phyloP scores from a whole-genome alignment of 805 yeast genomes.

The Myxozyma kluyveri region DNA sequence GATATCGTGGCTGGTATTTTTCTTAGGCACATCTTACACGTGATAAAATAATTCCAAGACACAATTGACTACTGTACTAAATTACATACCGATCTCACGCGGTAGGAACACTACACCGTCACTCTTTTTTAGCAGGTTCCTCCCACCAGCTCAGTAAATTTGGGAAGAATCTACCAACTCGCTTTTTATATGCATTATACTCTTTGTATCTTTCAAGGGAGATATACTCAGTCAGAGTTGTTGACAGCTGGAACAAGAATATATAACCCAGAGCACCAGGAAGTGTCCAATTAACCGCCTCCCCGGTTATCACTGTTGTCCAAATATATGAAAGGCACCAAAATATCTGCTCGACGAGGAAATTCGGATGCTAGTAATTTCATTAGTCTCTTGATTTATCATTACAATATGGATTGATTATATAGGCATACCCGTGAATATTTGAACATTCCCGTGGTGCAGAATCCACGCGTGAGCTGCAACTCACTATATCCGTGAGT shows the following conservation, averaged over 20 bases:
- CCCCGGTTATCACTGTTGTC: slow-evolving; percentile 9
- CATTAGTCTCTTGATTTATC: not conserved
- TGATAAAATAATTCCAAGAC: too few relatives aligned
- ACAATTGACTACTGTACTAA: too few relatives aligned
- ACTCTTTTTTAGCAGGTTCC: slow-evolving; percentile 13
- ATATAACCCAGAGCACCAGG: slow-evolving; percentile 22
- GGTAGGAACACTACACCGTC: too few relatives aligned
- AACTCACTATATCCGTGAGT: slow-evolving; percentile 13
- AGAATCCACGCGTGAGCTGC: slow-evolving; percentile 24
- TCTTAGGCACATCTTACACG: too few relatives aligned
- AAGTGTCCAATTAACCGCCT: slow-evolving; percentile 20
- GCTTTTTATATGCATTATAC: slow-evolving; percentile 16
- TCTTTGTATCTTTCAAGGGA: slow-evolving; percentile 19
- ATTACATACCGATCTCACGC: too few relatives aligned
- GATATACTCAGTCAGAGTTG: slow-evolving; percentile 22
- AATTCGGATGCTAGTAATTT: slow-evolving; percentile 17
- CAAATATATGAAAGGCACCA: slow-evolving; percentile 23
- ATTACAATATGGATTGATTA: too few relatives aligned
- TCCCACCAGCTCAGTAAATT: slow-evolving; percentile 9
- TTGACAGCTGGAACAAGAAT: slow-evolving; percentile 23
- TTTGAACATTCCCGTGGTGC: slow-evolving; percentile 25
- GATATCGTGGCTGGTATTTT: too few relatives aligned
- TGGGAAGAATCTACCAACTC: slow-evolving; percentile 26
- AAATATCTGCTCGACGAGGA: slow-evolving; percentile 22
- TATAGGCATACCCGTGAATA: slow-evolving; percentile 17